Evolutionary conservation across 2,329 filamentous ascomycete species (phyloP), one percentile per base, ranked within the genome.

Genomic region (Plenodomus tracheiphilus): DNA sequence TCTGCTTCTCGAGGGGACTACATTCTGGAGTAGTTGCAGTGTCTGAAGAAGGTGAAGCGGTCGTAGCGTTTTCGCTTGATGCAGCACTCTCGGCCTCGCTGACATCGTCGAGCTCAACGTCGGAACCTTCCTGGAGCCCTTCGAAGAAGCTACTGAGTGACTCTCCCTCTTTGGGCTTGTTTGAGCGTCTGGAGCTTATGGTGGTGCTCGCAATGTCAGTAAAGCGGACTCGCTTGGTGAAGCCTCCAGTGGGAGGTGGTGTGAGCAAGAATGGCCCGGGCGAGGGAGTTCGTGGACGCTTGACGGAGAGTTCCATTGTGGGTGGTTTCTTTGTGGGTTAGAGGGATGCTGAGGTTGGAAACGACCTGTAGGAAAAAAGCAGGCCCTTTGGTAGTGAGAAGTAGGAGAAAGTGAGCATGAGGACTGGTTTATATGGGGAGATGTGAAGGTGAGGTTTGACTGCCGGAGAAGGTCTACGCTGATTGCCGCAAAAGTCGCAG

Each of bases 191-290:
- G 11, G 49, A 44, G 17, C 11, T 48, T 11, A 35, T 35, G 13
- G 36, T 47, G 15, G 41, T 17, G 15, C 21, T 10, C 16, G 43
- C 36, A 2, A 32, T 17, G 6, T 46, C 37, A 1, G 20, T 10
- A 40, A 58, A 64, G 2, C 40, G 48, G 4, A 41, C 46, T 8
- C 36, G 46, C 36, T 61, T 62, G 17, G 8, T 10, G 10, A 43
- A 46, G 0, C 41, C 37, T 19, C 51, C 58, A 0, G 63, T 68
- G 1, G 55, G 47, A 2, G 64, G 65, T 9, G 63, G 63, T 1
- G 65, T 64, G 0, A 62, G 38, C 0, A 57, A 49, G 7, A 49
- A 46, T 8, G 34, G 36, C 10, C 34, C 43, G 6, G 57, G 56
- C 19, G 59, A 57, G 7, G 28, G 28, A 11, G 57, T 60, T 8